Evolutionary conservation across 2,329 filamentous ascomycete species (phyloP), one percentile per base, ranked within the genome.

Genomic region (Nothopassalora personata): DNA sequence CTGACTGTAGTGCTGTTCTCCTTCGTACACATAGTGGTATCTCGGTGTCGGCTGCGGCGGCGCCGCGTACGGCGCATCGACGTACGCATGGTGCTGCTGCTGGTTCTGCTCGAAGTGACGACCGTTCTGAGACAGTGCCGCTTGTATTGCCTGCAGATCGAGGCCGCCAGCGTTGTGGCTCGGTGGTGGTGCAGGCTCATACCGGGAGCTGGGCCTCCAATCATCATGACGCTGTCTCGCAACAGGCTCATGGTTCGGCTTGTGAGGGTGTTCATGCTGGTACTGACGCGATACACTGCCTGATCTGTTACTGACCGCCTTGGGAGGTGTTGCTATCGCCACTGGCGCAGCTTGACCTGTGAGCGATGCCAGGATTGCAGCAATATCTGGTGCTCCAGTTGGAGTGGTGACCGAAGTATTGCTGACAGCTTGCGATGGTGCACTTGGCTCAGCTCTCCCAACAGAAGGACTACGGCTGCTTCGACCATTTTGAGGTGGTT

Each of bases 311-410:
- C 57, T 58, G 10, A 45, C 55, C 43, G 62, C 46, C 9, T 54
- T 45, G 7, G 67, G 58, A 27, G 67, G 58, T 4, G 63, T 61
- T 5, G 60, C 54, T 33, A 58, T 53, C 47, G 58, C 47, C 13
- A 55, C 23, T 11, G 58, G 48, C 18, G 54, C 56, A 39, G 55
- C 53, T 27, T 66, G 61, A 6, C 61, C 63, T 19, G 64, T 66
- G 45, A 70, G 54, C 27, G 61, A 59, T 23, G 68, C 67, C 56
- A 71, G 34, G 30, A 72, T 72, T 9, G 69, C 67, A 45, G 69
- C 62, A 34, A 71, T 70, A 47, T 71, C 68, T 13, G 64, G 64
- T 47, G 64, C 64, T 9, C 55, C 59, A 10, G 54, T 54, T 8
- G 59, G 51, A 19, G 58, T 54, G 30, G 46, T 19, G 36, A 48